Evolutionary conservation across 768 basidiomycete genomes (phyloP).

Genomic region (Mycena kentingensis): DNA sequence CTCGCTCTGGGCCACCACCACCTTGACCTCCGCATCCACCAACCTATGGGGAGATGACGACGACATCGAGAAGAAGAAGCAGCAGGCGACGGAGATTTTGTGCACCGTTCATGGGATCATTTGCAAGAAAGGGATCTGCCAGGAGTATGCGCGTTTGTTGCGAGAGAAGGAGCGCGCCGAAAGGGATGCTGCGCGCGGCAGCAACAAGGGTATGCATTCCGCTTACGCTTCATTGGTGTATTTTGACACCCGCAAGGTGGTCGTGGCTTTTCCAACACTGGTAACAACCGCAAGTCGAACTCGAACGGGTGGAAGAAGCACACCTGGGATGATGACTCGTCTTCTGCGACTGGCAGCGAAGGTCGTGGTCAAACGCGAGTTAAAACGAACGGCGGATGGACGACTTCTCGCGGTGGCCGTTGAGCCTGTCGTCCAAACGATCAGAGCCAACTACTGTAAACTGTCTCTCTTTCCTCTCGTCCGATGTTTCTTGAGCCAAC

Average conservation of each 20-base stretch:
- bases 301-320: slow-evolving; percentile 9
- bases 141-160: slow-evolving; percentile 32
- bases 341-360: slow-evolving; percentile 19
- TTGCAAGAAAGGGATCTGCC: slow-evolving; percentile 43
- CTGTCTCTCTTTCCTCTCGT: too few species aligned
- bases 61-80: slow-evolving; percentile 13
- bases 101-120: slow-evolving; percentile 33
- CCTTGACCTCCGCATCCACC: too few species aligned
- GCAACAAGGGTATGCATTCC: background rate
- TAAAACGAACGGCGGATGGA: slow-evolving; percentile 9
- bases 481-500: too few species aligned
- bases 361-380: background rate
- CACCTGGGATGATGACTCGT: slow-evolving; percentile 13
- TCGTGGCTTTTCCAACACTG: background rate
- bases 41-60: slow-evolving; percentile 32
- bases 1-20: too few species aligned
- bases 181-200: slow-evolving; percentile 10
- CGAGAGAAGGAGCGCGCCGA: slow-evolving; percentile 29
- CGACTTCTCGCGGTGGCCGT: slow-evolving; percentile 1
- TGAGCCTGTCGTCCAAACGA: background rate
- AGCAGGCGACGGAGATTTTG: slow-evolving; percentile 17
- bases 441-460: too few species aligned
- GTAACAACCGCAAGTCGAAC: background rate
- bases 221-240: background rate
- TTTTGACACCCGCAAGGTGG: background rate